Evolutionary conservation across 2,329 filamentous ascomycete genomes (phyloP).

Genomic region (Dichotomopilus funicola): DNA sequence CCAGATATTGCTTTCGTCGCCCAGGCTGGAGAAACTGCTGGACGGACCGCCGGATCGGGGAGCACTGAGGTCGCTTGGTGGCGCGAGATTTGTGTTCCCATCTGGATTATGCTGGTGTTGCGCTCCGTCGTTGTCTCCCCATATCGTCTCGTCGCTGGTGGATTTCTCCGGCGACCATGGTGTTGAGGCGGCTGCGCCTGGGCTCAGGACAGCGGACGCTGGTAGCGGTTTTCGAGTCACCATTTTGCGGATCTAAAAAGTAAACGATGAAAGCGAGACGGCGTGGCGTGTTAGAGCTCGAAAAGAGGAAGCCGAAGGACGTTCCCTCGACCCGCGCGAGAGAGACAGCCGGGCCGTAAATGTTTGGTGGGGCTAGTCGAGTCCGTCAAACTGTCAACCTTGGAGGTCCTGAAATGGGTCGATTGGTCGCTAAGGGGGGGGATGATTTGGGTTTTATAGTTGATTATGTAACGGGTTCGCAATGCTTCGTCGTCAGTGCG

Average conservation of each 20-base stretch:
- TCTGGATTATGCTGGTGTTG: not conserved
- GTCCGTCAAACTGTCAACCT: no score
- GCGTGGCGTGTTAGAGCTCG: not conserved
- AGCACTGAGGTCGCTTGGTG: slow-evolving; percentile 27
- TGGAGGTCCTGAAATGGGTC: no score
- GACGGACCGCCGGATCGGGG: slow-evolving; percentile 29
- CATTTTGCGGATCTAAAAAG: slow-evolving; percentile 26
- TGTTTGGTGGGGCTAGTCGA: no score
- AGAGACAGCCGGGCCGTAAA: no score
- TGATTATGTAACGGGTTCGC: no score
- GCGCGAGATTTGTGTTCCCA: slow-evolving; percentile 3
- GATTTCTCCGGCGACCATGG: slow-evolving; percentile 25
- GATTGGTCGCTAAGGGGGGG: no score
- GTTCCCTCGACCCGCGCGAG: no score
- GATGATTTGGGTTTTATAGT: no score
- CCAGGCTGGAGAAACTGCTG: slow-evolving; percentile 22
- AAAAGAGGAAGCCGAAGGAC: no score
- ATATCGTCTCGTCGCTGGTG: slow-evolving; percentile 29
- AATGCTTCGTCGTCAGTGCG: no score
- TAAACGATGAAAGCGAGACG: not conserved
- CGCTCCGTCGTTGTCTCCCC: slow-evolving; percentile 20
- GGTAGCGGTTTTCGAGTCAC: slow-evolving; percentile 37
- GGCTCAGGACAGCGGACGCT: slow-evolving; percentile 24
- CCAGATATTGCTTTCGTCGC: slow-evolving; percentile 34
- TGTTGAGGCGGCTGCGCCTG: slow-evolving; percentile 21